phyloP scores from a whole-genome alignment of 345 rosid species.

The Ailanthus altissimus region DNA sequence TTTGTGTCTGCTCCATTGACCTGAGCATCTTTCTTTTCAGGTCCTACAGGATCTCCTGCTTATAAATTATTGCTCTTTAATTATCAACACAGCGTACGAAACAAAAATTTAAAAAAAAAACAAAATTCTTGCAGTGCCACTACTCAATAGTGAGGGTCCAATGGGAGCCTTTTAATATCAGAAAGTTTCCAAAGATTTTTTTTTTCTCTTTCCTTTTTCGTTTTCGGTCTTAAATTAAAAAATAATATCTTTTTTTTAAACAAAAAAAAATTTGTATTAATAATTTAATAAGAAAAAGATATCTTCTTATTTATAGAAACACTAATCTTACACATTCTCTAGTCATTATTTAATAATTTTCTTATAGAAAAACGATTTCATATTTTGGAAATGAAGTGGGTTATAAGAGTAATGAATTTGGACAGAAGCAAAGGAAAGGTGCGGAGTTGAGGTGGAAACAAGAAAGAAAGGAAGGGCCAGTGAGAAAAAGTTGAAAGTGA shows the following conservation, averaged over 20 bases:
- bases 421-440: background rate
- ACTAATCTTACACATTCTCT: too few relatives aligned
- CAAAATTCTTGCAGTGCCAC: background rate
- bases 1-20: background rate
- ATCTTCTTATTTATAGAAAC: too few relatives aligned
- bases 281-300: too few relatives aligned
- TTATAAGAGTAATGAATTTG: background rate
- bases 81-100: too few relatives aligned
- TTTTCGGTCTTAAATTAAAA: too few relatives aligned
- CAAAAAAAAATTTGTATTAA: too few relatives aligned
- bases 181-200: too few relatives aligned
- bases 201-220: too few relatives aligned
- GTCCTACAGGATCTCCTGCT: slow-evolving; percentile 17
- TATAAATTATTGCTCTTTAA: background rate
- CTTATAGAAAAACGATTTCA: background rate
- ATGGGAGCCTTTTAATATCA: background rate
- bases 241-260: too few relatives aligned
- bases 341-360: too few relatives aligned
- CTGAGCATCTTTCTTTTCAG: background rate
- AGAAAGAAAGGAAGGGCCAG: background rate
- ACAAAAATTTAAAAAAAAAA: background rate
- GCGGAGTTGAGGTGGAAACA: background rate
- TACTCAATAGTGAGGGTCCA: background rate
- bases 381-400: background rate
- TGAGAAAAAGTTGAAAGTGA: background rate